Base-by-base conservation (phyloP, 495 filamentous ascomycete species). In the Aspergillus nidulans region DNA sequence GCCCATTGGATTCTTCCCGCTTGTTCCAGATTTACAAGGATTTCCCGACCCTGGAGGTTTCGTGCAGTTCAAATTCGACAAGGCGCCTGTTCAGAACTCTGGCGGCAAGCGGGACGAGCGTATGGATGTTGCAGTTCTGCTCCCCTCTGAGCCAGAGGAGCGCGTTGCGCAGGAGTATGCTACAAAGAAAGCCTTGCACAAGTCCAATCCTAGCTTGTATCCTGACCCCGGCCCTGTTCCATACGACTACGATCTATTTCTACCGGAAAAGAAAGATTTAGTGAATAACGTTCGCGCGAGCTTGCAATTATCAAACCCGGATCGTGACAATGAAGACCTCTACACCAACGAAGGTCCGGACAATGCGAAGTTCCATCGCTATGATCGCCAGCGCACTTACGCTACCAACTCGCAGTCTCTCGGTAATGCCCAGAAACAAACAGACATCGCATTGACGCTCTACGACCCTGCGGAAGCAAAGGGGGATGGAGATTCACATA, bases 41-140 rank as follows among this genome's bases (percentile, higher is more conserved):
- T 85, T 92, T 64, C 87, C 91, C n/a, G 89, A 96, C 66, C 85
- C 84, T 23, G 90, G 90, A 51, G 85, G 85, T 15, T 97, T 90
- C 68, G 83, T 95, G 53, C 82, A 92, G 10, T 83, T 91, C 70
- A 97, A 97, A 58, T 97, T 97, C 72, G 77, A 80, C 38, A 89
- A 85, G 43, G 90, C 92, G 54, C 92, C 94, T 0, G 79, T 91
- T 7, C 70, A 77, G 30, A 66, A 78, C 16, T 74, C 76, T 10
- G 66, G 62, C 42, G 67, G 69, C 7, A 78, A 72, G 59, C 91
- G 92, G 65, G 94, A 97, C 66, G 77, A 78, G 42, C 86, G 95
- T 28, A 82, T 97, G 54, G 88, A 95, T 55, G 81, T 85, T 34
- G 88, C 84, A 54, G 70, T 98, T 39, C 77, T 98, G 48, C 82